These are phyloP conservation scores for Annulohypoxylon moriforme DNA, from an alignment of 495 filamentous ascomycete genomes.

Conservation along the genomic window DNA sequence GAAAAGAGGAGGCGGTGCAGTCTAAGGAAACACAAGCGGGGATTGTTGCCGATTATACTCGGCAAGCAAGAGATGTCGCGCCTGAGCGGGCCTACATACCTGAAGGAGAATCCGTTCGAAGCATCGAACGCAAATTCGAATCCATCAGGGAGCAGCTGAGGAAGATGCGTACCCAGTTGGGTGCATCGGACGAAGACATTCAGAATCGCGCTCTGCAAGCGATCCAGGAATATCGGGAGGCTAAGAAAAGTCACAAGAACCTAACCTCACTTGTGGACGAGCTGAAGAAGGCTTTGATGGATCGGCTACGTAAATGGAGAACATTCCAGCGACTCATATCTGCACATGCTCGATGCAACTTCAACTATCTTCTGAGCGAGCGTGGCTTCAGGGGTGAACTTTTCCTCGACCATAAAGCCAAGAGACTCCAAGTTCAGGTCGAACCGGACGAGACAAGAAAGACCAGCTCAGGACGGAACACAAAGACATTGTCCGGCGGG, in stretches of 20 bases:
- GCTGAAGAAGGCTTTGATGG: slow-evolving; percentile 72
- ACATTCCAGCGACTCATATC: slow-evolving; percentile 86
- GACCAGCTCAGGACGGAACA: slow-evolving; percentile 74
- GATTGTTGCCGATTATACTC: slow-evolving; percentile 64
- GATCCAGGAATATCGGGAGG: slow-evolving; percentile 52
- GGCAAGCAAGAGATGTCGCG: slow-evolving; percentile 67
- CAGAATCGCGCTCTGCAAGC: slow-evolving; percentile 54
- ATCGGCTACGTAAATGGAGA: slow-evolving; percentile 80
- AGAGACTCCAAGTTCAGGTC: slow-evolving; percentile 80
- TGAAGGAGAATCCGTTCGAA: slow-evolving; percentile 70
- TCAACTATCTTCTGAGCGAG: slow-evolving; percentile 87
- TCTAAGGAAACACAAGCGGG: slow-evolving; percentile 60
- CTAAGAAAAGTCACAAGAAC: slow-evolving; percentile 52
- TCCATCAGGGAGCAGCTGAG: slow-evolving; percentile 68
- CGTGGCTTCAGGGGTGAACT: slow-evolving; percentile 87
- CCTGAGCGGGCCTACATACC: slow-evolving; percentile 71
- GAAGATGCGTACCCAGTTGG: slow-evolving; percentile 62
- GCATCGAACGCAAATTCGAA: slow-evolving; percentile 72
- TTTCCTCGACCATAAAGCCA: slow-evolving; percentile 76
- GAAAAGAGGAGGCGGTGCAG: slow-evolving; percentile 58
- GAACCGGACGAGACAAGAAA: slow-evolving; percentile 81
- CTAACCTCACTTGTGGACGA: slow-evolving; percentile 64
- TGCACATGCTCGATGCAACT: slow-evolving; percentile 82
- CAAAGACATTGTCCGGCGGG: slow-evolving; percentile 92
- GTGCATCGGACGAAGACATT: slow-evolving; percentile 76